phyloP scores from a whole-genome alignment of 768 basidiomycete genomes.

The Chlorophyllum brunneum region DNA sequence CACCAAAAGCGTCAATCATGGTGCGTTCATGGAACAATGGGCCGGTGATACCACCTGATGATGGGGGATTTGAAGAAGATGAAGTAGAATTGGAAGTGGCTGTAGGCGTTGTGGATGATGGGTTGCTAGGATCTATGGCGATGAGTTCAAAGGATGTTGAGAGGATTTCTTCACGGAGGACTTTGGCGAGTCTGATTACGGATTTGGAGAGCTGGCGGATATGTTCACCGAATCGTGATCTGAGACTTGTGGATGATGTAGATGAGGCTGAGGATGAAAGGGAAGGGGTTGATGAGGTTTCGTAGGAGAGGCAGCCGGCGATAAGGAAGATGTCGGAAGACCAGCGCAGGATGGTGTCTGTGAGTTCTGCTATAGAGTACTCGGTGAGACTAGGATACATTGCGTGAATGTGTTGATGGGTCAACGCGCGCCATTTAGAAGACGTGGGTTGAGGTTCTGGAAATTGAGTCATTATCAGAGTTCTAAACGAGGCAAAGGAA shows the following conservation, averaged over 20 bases:
- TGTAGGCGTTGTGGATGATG: slow-evolving; percentile 21
- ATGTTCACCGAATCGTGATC: slow-evolving; percentile 30
- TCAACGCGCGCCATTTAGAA: slow-evolving; percentile 72
- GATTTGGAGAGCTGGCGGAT: slow-evolving; percentile 63
- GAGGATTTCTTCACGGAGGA: slow-evolving; percentile 72
- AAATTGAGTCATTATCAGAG: slow-evolving; percentile 1
- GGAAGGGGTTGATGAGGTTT: slow-evolving; percentile 22
- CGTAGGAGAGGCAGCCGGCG: slow-evolving; percentile 49
- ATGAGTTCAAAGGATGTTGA: slow-evolving; percentile 73
- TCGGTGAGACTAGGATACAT: slow-evolving; percentile 66
- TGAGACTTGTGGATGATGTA: slow-evolving; percentile 25
- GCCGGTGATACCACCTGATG: slow-evolving; percentile 19
- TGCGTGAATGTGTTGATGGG: slow-evolving; percentile 63
- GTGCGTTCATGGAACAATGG: slow-evolving; percentile 27
- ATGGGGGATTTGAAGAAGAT: slow-evolving; percentile 4
- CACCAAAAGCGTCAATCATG: slow-evolving; percentile 64
- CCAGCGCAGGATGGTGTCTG: slow-evolving; percentile 74
- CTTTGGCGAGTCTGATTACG: slow-evolving; percentile 57
- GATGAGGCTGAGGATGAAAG: slow-evolving; percentile 21
- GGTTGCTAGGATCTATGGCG: slow-evolving; percentile 44
- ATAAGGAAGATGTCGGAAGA: slow-evolving; percentile 62
- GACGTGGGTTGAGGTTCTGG: slow-evolving; percentile 75
- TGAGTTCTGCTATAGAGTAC: slow-evolving; percentile 65
- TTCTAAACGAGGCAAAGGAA: slow-evolving; percentile 4
- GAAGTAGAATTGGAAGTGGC: slow-evolving; percentile 33